phyloP scores from a whole-genome alignment of 495 filamentous ascomycete genomes.

The Penicillium lagena region DNA sequence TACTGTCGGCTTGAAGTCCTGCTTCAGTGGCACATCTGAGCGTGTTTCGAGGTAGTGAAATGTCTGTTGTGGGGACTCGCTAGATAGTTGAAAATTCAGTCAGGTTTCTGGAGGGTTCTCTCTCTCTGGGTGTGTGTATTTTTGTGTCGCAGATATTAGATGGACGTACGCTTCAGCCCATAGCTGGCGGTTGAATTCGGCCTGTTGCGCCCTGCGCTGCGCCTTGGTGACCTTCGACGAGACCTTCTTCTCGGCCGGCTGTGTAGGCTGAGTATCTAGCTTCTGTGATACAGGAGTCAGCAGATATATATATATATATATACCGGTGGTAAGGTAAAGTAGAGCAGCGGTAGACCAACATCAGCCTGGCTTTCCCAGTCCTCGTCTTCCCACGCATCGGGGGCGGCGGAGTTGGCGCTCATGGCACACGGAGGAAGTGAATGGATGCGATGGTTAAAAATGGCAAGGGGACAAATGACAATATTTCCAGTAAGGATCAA shows the following conservation, averaged over 20 bases:
- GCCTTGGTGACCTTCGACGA: conserved; percentile 59
- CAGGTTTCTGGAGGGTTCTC: not conserved
- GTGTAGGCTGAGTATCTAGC: conserved; percentile 28
- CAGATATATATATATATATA: too few species aligned
- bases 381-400: conserved; percentile 79
- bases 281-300: conserved; percentile 21
- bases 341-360: conserved; percentile 21
- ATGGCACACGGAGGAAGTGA: conserved; percentile 27
- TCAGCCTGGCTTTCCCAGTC: conserved; percentile 82
- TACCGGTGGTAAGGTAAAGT: too few species aligned
- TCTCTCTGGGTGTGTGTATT: too few species aligned
- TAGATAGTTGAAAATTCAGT: conserved; percentile 18
- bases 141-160: too few species aligned
- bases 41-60: conserved; percentile 67
- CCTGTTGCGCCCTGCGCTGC: conserved; percentile 73
- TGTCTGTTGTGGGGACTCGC: conserved; percentile 51
- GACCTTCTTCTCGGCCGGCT: conserved; percentile 37
- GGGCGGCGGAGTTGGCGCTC: conserved; percentile 47
- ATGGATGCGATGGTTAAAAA: too few species aligned
- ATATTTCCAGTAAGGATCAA: conserved; percentile 1
- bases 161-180: conserved; percentile 79
- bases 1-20: conserved; percentile 77
- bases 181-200: conserved; percentile 71
- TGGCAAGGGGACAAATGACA: not conserved
- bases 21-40: conserved; percentile 61